Evolutionary conservation across 805 yeast genomes (phyloP), one percentile per base, ranked within the genome.

Genomic region (Ogataea degrootiae): DNA sequence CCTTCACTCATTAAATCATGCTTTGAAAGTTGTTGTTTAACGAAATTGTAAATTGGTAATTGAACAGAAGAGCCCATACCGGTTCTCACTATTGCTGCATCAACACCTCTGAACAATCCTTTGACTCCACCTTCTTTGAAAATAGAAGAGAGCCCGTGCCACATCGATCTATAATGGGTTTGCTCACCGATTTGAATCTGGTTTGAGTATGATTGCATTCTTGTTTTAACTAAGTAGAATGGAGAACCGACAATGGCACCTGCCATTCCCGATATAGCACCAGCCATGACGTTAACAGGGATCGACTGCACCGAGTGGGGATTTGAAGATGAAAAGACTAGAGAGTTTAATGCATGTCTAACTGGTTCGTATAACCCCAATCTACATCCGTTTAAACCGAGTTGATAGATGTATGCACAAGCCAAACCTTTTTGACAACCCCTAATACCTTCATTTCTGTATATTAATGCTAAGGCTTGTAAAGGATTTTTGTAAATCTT

Each of bases 61-160:
- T 94, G 99, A 37, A 88, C 97, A 23, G 96, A 79, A 7, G 99
- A 94, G 2, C 98, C 99, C 47, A 90, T 85, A 59, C 97, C 96
- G 1, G 98, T 94, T 69, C 99, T 79, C 52, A 94, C 70, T 33
- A 90, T 80, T 2, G 99, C 98, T 2, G 99, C 96, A 61, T 88
- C 96, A 5, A 90, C 88, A 53, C 99, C 99, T 53, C 95, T 76
- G 68, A 81, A 92, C 51, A 87, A 72, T 6, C 97, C 98, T 47
- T 63, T 69, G 49, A 87, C 37, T 1, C 97, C 97, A 59, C 87
- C 96, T 1, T 75, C 66, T 41, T 67, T 68, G 60, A 72, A 80
- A 37, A 94, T 80, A 21, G 81, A 71, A 6, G 66, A 56, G 22
- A 94, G 60, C 2, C 97, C 99, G 54, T 85, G 78, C 63, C 73